A percentile compares a stretch with the other conserved stretches of the same genome.
These are phyloP conservation scores for Pleurotus tuber-regium DNA, from an alignment of 768 basidiomycete genomes.

Conservation along the genomic window DNA sequence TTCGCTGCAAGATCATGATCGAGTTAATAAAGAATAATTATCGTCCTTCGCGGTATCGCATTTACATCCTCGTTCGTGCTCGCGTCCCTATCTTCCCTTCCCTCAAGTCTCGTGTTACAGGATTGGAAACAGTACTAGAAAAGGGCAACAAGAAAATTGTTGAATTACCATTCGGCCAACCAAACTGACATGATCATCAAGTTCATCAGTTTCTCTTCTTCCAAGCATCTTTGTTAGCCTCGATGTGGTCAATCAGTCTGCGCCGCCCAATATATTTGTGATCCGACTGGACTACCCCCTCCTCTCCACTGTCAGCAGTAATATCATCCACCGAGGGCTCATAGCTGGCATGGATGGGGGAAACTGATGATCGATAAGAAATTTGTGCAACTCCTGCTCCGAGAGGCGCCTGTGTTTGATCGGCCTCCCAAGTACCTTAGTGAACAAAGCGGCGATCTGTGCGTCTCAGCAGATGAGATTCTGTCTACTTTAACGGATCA, in stretches of 20 bases:
- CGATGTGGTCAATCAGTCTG: conserved; percentile 21
- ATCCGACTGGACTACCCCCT: conserved; percentile 16
- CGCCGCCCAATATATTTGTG: conserved; percentile 23
- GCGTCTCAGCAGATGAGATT: not conserved
- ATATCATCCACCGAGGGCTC: conserved; percentile 17
- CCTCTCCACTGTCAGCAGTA: conserved; percentile 22
- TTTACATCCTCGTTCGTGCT: not conserved
- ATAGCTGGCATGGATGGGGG: conserved; percentile 16
- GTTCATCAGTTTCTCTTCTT: not conserved
- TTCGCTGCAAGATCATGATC: not conserved
- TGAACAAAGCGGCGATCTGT: conserved; percentile 26
- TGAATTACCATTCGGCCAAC: too few species aligned
- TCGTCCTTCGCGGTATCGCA: not conserved
- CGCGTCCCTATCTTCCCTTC: not conserved
- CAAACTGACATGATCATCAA: too few species aligned
- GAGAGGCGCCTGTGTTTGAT: conserved; percentile 25
- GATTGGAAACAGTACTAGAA: too few species aligned
- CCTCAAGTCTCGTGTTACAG: too few species aligned
- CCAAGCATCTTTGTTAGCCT: conserved; percentile 20
- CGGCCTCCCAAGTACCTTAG: conserved; percentile 22
- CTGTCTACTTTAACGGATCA: not conserved
- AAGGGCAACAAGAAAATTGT: too few species aligned
- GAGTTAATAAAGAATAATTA: not conserved
- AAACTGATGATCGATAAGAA: conserved; percentile 17
- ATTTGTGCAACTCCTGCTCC: conserved; percentile 16